phyloP scores from a whole-genome alignment of 140 eudicot genomes.

The Bidens hawaiensis region DNA sequence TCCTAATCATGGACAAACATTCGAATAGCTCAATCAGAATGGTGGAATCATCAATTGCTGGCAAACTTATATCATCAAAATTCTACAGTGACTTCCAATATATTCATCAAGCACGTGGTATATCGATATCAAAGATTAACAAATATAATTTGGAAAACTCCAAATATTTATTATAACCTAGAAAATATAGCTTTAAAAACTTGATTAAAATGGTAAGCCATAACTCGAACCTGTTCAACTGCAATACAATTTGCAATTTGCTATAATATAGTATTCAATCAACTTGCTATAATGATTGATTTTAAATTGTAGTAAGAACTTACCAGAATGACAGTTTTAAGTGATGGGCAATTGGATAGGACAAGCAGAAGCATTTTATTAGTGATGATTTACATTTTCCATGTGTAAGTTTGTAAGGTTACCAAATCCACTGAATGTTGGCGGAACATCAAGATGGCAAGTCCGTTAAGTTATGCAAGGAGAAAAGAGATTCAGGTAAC shows the following conservation, averaged over 20 bases:
- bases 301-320: not conserved
- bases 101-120: no score
- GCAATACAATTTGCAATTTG: no score
- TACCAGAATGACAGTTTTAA: conserved; percentile 22
- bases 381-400: not conserved
- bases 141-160: no score
- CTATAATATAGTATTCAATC: not conserved
- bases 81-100: not conserved
- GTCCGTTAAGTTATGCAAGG: conserved; percentile 15
- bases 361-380: conserved; percentile 14
- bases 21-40: conserved; percentile 9
- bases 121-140: no score
- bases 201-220: no score
- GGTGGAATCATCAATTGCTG: not conserved
- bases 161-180: no score
- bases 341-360: conserved; percentile 25
- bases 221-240: no score
- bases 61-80: not conserved
- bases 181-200: no score
- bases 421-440: conserved; percentile 22
- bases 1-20: conserved; percentile 26
- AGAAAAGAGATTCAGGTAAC: conserved; percentile 14
- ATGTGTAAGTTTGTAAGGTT: conserved; percentile 16
- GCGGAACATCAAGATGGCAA: conserved; percentile 25
- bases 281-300: not conserved